phyloP scores from a whole-genome alignment of 139 green algal genomes.

The Coelastrella sp. region DNA sequence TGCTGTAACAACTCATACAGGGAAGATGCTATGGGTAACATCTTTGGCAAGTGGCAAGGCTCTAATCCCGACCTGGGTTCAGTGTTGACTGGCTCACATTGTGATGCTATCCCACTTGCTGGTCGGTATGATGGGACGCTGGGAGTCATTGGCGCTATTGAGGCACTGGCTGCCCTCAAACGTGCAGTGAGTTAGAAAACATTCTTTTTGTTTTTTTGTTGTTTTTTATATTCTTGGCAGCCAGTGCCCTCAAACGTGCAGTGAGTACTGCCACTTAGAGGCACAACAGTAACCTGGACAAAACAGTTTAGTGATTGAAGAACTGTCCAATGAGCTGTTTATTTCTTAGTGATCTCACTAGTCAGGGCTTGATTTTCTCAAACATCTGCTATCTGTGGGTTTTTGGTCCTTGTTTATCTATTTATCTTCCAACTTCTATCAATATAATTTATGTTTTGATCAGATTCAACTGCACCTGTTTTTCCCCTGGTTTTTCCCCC shows the following conservation, averaged over 20 bases:
- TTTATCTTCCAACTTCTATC: too few relatives aligned
- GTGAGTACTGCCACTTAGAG: conserved; percentile 42
- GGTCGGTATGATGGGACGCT: conserved; percentile 94
- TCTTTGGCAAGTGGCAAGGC: conserved; percentile 87
- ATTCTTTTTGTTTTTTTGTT: too few relatives aligned
- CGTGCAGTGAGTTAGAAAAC: conserved; percentile 62
- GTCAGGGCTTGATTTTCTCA: too few relatives aligned
- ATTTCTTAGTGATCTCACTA: background rate
- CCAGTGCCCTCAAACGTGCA: conserved; percentile 75
- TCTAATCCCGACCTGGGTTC: conserved; percentile 53
- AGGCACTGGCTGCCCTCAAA: conserved; percentile 85
- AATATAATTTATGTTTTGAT: too few relatives aligned
- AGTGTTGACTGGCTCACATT: conserved; percentile 91
- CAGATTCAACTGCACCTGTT: too few relatives aligned
- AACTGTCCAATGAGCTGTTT: background rate
- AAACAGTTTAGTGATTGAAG: background rate
- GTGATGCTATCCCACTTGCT: conserved; percentile 93
- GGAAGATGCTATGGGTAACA: conserved; percentile 94
- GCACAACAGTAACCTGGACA: background rate
- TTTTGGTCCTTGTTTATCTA: too few relatives aligned
- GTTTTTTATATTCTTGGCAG: too few relatives aligned
- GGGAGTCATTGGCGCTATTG: conserved; percentile 93
- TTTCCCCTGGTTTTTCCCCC: too few relatives aligned
- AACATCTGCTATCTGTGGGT: too few relatives aligned
- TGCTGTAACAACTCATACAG: conserved; percentile 34